Evolutionary conservation across 2,329 filamentous ascomycete species (phyloP).

Genomic region (Hypoxylon sp.): DNA sequence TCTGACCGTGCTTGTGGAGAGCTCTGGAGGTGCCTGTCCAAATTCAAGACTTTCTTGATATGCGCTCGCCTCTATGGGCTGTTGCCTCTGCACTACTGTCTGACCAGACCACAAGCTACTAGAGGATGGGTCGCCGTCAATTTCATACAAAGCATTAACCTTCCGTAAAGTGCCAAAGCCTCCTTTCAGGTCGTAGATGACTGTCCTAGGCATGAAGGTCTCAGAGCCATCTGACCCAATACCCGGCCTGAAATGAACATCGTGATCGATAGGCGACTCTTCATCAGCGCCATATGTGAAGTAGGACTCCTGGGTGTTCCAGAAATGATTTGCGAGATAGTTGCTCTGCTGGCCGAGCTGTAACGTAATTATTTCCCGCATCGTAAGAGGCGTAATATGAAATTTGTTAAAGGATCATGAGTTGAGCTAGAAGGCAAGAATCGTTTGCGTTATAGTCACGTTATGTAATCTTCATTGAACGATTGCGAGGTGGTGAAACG

Average conservation of each 20-base stretch:
- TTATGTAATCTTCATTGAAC: conserved; percentile 27
- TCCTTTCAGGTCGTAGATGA: conserved; percentile 96
- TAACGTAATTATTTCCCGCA: conserved; percentile 96
- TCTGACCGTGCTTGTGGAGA: conserved; percentile 80
- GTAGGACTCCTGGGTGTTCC: conserved; percentile 99
- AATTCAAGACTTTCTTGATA: conserved; percentile 87
- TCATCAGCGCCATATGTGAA: conserved; percentile 85
- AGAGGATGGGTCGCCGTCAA: conserved; percentile 54
- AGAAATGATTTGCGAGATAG: conserved; percentile 95
- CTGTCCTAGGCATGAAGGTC: conserved; percentile 90
- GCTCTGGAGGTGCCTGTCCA: conserved; percentile 73
- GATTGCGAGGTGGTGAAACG: conserved; percentile 5
- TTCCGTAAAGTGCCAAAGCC: conserved; percentile 90
- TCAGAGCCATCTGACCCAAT: conserved; percentile 86
- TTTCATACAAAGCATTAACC: conserved; percentile 89
- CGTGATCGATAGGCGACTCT: conserved; percentile 80
- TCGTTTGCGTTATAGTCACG: conserved; percentile 10
- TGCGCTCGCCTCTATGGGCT: conserved; percentile 76
- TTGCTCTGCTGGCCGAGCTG: conserved; percentile 95
- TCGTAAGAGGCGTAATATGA: conserved; percentile 56
- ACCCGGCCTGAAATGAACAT: conserved; percentile 90
- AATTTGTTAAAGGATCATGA: background rate
- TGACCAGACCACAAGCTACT: conserved; percentile 70
- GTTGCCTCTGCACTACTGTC: conserved; percentile 77
- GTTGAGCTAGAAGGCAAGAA: conserved; percentile 1